Evolutionary conservation across 2,329 filamentous ascomycete genomes (phyloP), one percentile per base, ranked within the genome.

Genomic region (Clathrospora elynae): DNA sequence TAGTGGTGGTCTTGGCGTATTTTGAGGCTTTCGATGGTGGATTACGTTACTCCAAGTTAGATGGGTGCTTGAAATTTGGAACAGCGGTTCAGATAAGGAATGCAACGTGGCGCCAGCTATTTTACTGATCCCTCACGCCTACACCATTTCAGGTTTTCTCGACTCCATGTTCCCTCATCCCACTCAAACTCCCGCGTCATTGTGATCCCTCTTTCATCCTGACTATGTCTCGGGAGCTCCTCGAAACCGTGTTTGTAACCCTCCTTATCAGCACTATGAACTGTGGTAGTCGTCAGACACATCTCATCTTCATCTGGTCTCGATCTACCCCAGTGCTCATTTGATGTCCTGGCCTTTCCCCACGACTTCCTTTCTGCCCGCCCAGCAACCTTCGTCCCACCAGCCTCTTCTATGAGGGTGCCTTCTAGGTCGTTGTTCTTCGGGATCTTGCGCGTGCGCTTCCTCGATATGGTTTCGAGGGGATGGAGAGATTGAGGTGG

Each of bases 221-320:
- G 11, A n/a, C 35, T 42, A 6, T 33, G 28, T 2, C 28, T 26
- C 9, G 25, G 12, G 11, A 12, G 19, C 14, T 51, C 26, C 9
- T 35, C 46, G 5, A 24, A n/a, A 11, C 33, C 19, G 3, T 35
- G 17, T 8, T 25, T 31, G 14, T 20, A 32, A 4, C 11, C 34
- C 11, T 33, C 20, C 6, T 47, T 49, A 6, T 50, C 45, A 19
- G 26, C 42, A 1, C 45, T 38, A 37, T 44, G 47, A 24, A 48
- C 39, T 12, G 36, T 53, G 6, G 51, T 56, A 8, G 52, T 58
- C 5, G 56, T 59, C 4, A 52, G 28, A 25, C 53, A 56, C 36
- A 57, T 52, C n/a, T 57, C 56, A 34, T 59, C 54, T 2, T 58
- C 55, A 29, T 59, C 58, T 5, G 53, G 49, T 13, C 56, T 46